These are phyloP conservation scores for Mariannaea elegans DNA, from an alignment of 2,329 filamentous ascomycete species.

Conservation along the genomic window DNA sequence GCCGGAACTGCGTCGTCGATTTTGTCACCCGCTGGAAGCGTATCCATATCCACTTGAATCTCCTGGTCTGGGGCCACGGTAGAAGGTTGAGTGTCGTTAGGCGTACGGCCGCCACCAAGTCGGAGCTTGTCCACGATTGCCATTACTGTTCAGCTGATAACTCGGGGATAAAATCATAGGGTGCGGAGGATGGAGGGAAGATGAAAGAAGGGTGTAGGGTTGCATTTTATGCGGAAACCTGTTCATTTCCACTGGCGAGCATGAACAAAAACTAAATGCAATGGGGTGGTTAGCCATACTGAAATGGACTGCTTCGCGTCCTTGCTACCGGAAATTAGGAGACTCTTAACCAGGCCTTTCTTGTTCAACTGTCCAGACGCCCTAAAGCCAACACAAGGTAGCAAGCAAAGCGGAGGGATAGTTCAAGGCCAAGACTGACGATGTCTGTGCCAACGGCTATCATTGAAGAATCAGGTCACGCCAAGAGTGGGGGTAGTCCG, in stretches of 20 bases:
- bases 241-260: no score
- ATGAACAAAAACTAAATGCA: neutral
- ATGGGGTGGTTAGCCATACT: no score
- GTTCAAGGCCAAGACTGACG: neutral
- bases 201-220: neutral
- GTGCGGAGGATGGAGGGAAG: neutral
- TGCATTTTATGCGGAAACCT: no score
- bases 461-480: neutral
- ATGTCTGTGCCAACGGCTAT: neutral
- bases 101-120: neutral
- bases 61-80: neutral
- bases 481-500: neutral
- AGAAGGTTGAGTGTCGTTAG: neutral
- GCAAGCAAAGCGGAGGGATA: neutral
- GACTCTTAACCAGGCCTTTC: neutral
- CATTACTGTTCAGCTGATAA: neutral
- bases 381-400: neutral
- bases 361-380: neutral
- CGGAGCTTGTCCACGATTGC: neutral
- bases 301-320: neutral
- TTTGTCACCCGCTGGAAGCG: neutral
- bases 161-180: neutral
- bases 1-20: constrained; percentile 13
- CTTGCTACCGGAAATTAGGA: neutral
- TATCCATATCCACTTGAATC: neutral